phyloP scores from a whole-genome alignment of 2,329 filamentous ascomycete genomes.

The Beauveria medogensis region DNA sequence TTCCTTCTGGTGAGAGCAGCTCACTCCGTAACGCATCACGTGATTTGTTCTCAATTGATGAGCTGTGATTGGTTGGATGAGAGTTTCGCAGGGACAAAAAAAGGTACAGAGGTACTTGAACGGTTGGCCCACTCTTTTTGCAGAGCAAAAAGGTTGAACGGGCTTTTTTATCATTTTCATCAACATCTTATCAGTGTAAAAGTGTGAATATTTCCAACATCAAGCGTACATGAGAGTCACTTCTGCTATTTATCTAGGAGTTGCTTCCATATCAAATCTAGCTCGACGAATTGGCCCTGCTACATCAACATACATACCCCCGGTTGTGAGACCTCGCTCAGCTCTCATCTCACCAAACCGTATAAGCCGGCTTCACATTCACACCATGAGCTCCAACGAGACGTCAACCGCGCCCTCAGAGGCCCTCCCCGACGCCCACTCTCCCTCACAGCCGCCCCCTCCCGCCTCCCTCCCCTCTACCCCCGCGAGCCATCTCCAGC shows the following conservation, averaged over 20 bases:
- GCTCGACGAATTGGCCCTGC: background rate
- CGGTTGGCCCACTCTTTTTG: background rate
- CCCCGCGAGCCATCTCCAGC: background rate
- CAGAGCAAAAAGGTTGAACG: background rate
- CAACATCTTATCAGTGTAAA: background rate
- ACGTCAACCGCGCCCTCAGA: background rate
- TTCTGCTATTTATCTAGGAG: background rate
- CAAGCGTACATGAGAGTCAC: background rate
- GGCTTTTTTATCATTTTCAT: background rate
- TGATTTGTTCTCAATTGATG: constrained; percentile 29
- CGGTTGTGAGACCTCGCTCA: background rate
- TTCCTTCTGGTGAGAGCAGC: constrained; percentile 1
- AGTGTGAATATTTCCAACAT: background rate
- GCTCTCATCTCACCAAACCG: background rate
- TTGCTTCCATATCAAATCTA: background rate
- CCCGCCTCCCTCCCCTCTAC: background rate
- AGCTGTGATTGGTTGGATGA: constrained; percentile 21
- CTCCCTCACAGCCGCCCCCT: background rate
- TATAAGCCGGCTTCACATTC: constrained; percentile 4
- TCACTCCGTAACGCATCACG: constrained; percentile 19
- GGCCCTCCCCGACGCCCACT: background rate
- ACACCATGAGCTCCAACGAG: constrained; percentile 8
- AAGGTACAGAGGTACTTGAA: constrained; percentile 5
- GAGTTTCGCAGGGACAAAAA: background rate
- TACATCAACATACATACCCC: background rate